A percentile compares a stretch with the other conserved stretches of the same genome.
These are phyloP conservation scores for Turnera subulata DNA, from an alignment of 345 rosid genomes.

Conservation along the genomic window DNA sequence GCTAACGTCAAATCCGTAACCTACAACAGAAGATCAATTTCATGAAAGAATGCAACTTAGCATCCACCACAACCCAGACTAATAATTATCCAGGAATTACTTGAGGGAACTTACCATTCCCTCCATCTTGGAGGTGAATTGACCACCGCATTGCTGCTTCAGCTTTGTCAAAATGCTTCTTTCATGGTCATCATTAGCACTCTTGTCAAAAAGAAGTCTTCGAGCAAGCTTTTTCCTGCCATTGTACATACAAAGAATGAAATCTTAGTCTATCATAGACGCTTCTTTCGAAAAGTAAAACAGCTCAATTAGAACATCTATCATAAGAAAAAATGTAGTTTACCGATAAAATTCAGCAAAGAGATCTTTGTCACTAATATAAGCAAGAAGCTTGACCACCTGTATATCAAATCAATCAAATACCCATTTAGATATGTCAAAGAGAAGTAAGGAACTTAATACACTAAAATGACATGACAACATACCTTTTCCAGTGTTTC, in stretches of 20 bases:
- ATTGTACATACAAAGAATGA: constrained; percentile 2
- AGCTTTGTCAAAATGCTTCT: constrained; percentile 33
- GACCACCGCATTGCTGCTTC: constrained; percentile 55
- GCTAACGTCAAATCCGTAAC: constrained; percentile 35
- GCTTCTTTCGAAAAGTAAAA: no score
- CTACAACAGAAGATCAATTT: constrained; percentile 6
- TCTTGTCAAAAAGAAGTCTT: constrained; percentile 36
- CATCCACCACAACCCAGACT: background rate
- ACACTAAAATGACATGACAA: background rate
- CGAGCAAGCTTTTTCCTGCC: constrained; percentile 50
- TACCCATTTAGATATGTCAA: background rate
- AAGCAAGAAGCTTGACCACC: constrained; percentile 34
- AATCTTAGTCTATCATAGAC: background rate
- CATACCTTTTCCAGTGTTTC: constrained; percentile 35
- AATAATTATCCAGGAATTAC: background rate
- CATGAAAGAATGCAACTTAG: background rate
- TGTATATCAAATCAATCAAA: constrained; percentile 5
- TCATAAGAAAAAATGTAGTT: background rate
- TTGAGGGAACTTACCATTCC: constrained; percentile 21
- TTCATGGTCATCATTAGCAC: constrained; percentile 37
- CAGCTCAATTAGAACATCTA: no score
- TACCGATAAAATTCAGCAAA: constrained; percentile 39
- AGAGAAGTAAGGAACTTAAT: background rate
- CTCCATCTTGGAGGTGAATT: constrained; percentile 54
- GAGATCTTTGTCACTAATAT: constrained; percentile 31